Evolutionary conservation across 2,329 filamentous ascomycete genomes (phyloP).

Genomic region (Monilinia fructigena): DNA sequence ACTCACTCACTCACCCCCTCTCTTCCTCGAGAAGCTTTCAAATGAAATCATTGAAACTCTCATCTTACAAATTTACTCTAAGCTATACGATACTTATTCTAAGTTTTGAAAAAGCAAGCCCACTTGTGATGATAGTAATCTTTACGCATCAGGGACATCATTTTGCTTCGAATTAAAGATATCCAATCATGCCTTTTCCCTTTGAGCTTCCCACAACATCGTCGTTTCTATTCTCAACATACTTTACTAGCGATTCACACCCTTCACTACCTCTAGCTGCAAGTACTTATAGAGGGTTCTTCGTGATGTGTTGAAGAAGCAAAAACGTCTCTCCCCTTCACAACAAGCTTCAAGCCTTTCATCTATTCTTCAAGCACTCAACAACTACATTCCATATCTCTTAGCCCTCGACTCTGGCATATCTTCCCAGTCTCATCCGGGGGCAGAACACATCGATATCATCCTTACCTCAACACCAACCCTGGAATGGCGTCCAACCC

Average conservation of each 20-base stretch:
- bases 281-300: slow-evolving; percentile 80
- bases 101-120: background rate
- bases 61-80: background rate
- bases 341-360: slow-evolving; percentile 71
- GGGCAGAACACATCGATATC: slow-evolving; percentile 64
- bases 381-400: slow-evolving; percentile 80
- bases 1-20: no score
- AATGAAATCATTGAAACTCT: no score
- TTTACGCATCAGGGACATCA: background rate
- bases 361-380: slow-evolving; percentile 66
- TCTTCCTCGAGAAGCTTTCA: no score
- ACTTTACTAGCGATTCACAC: slow-evolving; percentile 76
- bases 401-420: slow-evolving; percentile 73
- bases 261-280: slow-evolving; percentile 82
- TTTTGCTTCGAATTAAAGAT: background rate
- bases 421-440: slow-evolving; percentile 50
- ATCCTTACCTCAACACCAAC: slow-evolving; percentile 59
- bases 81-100: background rate
- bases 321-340: slow-evolving; percentile 77
- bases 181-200: slow-evolving; percentile 73
- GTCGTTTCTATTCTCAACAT: slow-evolving; percentile 75
- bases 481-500: slow-evolving; percentile 81
- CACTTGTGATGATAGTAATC: background rate
- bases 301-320: slow-evolving; percentile 78
- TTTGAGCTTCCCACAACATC: slow-evolving; percentile 90